Evolutionary conservation across 108 stramenopile species (phyloP), one percentile per base, ranked within the genome.

Genomic region (Pseudonitzschia delicatissima): DNA sequence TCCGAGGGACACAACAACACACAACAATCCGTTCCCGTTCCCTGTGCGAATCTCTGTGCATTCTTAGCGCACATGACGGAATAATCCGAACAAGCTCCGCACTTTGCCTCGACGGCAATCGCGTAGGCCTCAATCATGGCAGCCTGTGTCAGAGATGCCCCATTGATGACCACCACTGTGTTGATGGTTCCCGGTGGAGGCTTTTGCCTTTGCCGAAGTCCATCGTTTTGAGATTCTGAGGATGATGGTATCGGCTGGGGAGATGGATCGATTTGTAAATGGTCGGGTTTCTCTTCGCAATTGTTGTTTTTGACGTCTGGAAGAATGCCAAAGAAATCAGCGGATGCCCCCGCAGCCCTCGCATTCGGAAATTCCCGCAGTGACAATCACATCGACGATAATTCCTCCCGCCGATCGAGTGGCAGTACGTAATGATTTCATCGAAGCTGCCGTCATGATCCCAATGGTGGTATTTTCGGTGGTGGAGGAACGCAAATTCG

Each of bases 51-150:
- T 0, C 64, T 25, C 17, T 47, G 68, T 8, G 57, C 26, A 62
- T 5, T 12, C 44, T 82, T 82, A 31, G 71, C 74, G 55, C 81
- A 82, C 28, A 26, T 2, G 0, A 82, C 57, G 21, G 57, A 32
- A 12, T 57, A 63, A 48, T 79, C 71, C 8, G 51, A 59, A 32
- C 72, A 72, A 0, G 71, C 70, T 11, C 21, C 21, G 55, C 77
- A 72, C 63, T 76, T 81, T 36, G 81, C 81, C 50, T 82, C 81
- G 7, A 82, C 62, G 18, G 78, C 81, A 21, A 82, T 67, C 7
- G 78, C 68, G 57, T 82, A 82, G 2, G 81, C 77, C 57, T 82
- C 81, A 8, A 82, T 44, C 63, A 63, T 34, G 0, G 81, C 81
- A 3, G 55, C 32, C 37, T 53, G 44, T 18, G 67, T 45, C 9